Evolutionary conservation across 1,139 yeast genomes (phyloP).

Genomic region (Yamadazyma sp.): DNA sequence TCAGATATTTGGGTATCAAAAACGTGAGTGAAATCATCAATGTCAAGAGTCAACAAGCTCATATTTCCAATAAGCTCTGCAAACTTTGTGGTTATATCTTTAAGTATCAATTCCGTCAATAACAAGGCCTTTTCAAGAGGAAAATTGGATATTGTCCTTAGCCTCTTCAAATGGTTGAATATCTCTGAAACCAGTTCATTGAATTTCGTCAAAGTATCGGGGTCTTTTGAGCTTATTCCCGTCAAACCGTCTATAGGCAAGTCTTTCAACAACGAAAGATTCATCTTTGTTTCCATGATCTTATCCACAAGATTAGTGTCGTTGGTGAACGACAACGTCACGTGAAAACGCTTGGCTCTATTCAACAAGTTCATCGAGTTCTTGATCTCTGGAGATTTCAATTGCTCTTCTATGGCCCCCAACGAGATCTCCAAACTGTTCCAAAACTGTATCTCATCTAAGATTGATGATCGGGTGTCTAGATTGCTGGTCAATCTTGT

Average conservation of each 20-base stretch:
- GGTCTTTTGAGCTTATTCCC: slow-evolving; percentile 39
- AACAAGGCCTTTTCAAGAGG: slow-evolving; percentile 66
- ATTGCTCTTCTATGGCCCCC: slow-evolving; percentile 54
- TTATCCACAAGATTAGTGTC: slow-evolving; percentile 72
- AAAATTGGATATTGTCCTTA: slow-evolving; percentile 52
- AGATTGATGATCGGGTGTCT: slow-evolving; percentile 29
- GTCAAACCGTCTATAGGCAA: slow-evolving; percentile 66
- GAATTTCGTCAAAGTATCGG: slow-evolving; percentile 39
- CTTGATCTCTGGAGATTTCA: slow-evolving; percentile 52
- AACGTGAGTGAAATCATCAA: slow-evolving; percentile 22
- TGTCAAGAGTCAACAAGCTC: slow-evolving; percentile 28
- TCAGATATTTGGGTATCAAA: slow-evolving; percentile 17
- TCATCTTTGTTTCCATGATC: slow-evolving; percentile 48
- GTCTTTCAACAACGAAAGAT: slow-evolving; percentile 66
- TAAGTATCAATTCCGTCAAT: slow-evolving; percentile 58
- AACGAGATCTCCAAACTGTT: slow-evolving; percentile 66
- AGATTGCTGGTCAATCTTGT: slow-evolving; percentile 37
- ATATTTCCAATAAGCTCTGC: slow-evolving; percentile 20
- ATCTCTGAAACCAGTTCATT: slow-evolving; percentile 47
- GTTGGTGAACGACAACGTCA: slow-evolving; percentile 68
- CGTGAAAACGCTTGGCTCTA: slow-evolving; percentile 76
- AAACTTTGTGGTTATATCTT: slow-evolving; percentile 31
- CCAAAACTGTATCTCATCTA: slow-evolving; percentile 83
- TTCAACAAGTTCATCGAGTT: slow-evolving; percentile 64
- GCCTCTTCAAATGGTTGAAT: slow-evolving; percentile 63